A percentile compares a stretch with the other conserved stretches of the same genome.
phyloP scores from a whole-genome alignment of 2,329 filamentous ascomycete genomes.

The Ophiostoma novo-ulmi region DNA sequence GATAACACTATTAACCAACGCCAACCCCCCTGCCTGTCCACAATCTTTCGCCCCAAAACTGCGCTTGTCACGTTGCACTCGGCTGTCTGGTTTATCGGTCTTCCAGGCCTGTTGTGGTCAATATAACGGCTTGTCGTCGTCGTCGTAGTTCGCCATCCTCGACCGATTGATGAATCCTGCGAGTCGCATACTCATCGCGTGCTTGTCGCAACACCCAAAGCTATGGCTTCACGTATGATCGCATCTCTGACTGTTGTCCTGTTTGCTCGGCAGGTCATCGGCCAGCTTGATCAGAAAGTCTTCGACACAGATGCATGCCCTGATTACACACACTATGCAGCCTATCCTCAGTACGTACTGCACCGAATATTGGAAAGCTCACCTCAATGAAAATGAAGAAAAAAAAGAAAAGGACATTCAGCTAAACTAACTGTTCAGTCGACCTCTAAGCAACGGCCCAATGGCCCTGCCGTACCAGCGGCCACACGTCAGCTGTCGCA shows the following conservation, averaged over 20 bases:
- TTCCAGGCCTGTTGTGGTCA: neutral
- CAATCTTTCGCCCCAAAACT: neutral
- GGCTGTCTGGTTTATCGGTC: neutral
- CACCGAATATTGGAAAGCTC: neutral
- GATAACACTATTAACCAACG: neutral
- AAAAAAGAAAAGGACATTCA: too few relatives aligned
- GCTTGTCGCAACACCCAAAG: neutral
- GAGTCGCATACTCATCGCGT: neutral
- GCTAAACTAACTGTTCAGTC: conserved; percentile 43
- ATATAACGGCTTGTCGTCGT: neutral
- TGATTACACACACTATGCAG: conserved; percentile 58
- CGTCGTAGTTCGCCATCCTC: neutral
- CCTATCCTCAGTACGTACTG: conserved; percentile 50
- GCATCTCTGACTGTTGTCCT: conserved; percentile 21
- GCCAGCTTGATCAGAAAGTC: conserved; percentile 22
- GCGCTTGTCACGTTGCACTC: neutral
- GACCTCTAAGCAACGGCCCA: conserved; percentile 73
- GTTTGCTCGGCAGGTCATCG: conserved; percentile 18
- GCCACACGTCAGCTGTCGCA: conserved; percentile 74
- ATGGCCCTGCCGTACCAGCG: conserved; percentile 80
- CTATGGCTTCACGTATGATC: conserved; percentile 25
- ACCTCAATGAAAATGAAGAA: neutral
- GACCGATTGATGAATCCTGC: neutral
- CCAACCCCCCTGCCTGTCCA: neutral
- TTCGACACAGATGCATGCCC: conserved; percentile 50